Evolutionary conservation across 305 asterid species (phyloP).

Genomic region (Ruellia speciosa): DNA sequence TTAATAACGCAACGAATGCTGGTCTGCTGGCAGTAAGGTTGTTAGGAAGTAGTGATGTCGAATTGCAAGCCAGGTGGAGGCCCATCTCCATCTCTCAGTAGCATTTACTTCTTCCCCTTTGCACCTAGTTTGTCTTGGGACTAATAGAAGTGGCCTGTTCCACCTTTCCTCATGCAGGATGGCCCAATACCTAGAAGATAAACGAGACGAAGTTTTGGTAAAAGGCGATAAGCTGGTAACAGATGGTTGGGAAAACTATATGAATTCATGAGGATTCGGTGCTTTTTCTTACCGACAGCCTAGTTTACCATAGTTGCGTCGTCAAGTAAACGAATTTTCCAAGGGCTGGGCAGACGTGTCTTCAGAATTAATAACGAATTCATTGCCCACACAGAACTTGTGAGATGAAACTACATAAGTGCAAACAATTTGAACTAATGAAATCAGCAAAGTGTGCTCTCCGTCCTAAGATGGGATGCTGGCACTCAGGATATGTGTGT

Average conservation of each 20-base stretch:
- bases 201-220: conserved; percentile 69
- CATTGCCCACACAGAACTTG: no score
- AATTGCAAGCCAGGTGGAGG: conserved; percentile 63
- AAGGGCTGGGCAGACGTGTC: no score
- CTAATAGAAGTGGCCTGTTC: conserved; percentile 5
- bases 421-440: no score
- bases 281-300: no score
- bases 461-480: no score
- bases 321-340: no score
- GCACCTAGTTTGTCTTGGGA: not conserved
- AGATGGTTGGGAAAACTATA: conserved; percentile 75
- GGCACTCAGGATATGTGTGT: no score
- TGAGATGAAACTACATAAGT: no score
- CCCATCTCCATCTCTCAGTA: not conserved
- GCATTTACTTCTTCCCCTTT: not conserved
- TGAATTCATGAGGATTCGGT: conserved; percentile 27
- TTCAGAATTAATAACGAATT: no score
- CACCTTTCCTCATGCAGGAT: conserved; percentile 33
- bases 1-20: conserved; percentile 88
- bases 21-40: conserved; percentile 76
- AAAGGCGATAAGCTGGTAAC: conserved; percentile 64
- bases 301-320: no score
- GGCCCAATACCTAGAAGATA: conserved; percentile 82
- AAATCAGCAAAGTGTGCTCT: no score
- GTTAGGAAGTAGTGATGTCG: conserved; percentile 66